Evolutionary conservation across 768 basidiomycete genomes (phyloP).

Genomic region (Tylopilus plumbeoviolaceoides): DNA sequence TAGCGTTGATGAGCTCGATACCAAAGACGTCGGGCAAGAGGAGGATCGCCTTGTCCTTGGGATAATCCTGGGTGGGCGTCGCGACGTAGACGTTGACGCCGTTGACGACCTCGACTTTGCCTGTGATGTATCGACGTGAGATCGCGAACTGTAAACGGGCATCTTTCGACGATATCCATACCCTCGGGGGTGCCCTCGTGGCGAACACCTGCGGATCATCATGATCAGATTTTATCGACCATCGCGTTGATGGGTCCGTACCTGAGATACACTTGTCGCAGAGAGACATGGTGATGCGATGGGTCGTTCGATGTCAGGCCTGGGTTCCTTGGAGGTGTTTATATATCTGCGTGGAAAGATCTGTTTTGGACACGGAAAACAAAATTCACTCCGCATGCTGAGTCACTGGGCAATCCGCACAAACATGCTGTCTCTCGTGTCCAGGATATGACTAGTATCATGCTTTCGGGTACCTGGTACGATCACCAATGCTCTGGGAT

Average conservation of each 20-base stretch:
- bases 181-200: slow-evolving; percentile 49
- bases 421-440: too few relatives aligned
- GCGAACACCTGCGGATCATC: slow-evolving; percentile 35
- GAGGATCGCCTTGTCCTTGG: slow-evolving; percentile 54
- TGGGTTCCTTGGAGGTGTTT: slow-evolving; percentile 2
- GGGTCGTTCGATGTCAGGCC: not conserved
- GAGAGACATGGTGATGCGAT: slow-evolving; percentile 39
- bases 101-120: slow-evolving; percentile 38
- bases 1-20: slow-evolving; percentile 40
- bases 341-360: slow-evolving; percentile 7
- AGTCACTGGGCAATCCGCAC: too few relatives aligned
- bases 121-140: slow-evolving; percentile 26
- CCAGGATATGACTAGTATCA: too few relatives aligned
- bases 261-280: slow-evolving; percentile 57
- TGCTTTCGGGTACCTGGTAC: too few relatives aligned
- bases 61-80: slow-evolving; percentile 46
- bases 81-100: slow-evolving; percentile 52
- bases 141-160: not conserved
- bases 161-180: slow-evolving; percentile 12
- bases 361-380: not conserved
- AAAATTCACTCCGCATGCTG: not conserved
- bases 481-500: too few relatives aligned
- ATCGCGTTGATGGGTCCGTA: slow-evolving; percentile 17
- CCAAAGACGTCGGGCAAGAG: slow-evolving; percentile 54
- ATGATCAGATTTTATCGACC: not conserved